Evolutionary conservation across 129 eudicot species (phyloP).

Genomic region (Flaveria trinervia): DNA sequence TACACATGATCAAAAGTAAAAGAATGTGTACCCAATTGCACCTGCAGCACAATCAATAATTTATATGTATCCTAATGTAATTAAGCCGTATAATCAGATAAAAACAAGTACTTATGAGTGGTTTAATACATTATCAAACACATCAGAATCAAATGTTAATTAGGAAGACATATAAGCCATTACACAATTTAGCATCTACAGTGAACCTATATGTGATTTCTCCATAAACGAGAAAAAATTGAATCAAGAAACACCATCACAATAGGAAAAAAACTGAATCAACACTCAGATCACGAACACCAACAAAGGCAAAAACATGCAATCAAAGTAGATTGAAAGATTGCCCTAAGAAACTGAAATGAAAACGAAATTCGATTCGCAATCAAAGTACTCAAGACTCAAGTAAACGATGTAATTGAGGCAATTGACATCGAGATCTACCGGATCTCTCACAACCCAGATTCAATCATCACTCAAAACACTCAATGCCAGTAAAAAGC

Average conservation of each 20-base stretch:
- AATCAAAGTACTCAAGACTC: no score
- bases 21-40: slow-evolving; percentile 93
- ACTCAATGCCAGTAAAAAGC: slow-evolving; percentile 8
- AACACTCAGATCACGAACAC: slow-evolving; percentile 27
- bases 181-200: no score
- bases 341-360: slow-evolving; percentile 3
- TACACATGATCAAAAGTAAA: slow-evolving; percentile 97
- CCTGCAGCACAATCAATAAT: slow-evolving; percentile 41
- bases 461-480: not conserved
- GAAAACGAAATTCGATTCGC: not conserved
- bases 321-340: not conserved
- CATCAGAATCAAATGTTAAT: slow-evolving; percentile 14
- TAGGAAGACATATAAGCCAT: no score
- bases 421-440: slow-evolving; percentile 33
- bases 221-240: not conserved
- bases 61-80: not conserved
- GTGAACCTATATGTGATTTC: no score
- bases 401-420: not conserved
- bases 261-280: not conserved
- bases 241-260: not conserved
- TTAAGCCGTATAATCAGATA: not conserved
- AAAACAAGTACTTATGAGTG: slow-evolving; percentile 1
- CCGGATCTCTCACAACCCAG: slow-evolving; percentile 38
- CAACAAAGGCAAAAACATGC: not conserved
- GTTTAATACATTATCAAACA: not conserved